Conservation (phyloP, 2,329 filamentous ascomycete genomes). For the Conoideocrella luteorostrata region DNA sequence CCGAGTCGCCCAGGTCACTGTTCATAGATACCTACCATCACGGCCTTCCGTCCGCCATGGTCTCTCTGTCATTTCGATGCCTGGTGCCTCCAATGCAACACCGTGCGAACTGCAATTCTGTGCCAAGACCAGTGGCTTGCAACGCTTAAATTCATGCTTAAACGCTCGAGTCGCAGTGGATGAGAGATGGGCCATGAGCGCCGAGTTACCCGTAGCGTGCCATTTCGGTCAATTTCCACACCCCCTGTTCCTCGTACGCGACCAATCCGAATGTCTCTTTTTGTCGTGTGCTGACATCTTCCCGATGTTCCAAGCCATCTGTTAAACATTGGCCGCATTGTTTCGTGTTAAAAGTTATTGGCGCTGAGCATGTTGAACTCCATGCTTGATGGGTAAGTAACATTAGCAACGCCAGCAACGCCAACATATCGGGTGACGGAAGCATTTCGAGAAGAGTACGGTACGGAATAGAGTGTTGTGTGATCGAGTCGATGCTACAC, state of each 20-base stretch:
- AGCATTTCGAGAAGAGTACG: no score
- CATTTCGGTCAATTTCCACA: constrained; percentile 8
- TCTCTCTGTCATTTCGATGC: neutral
- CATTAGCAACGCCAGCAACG: no score
- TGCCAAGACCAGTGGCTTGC: constrained; percentile 39
- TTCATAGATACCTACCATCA: neutral
- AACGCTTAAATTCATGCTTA: constrained; percentile 48
- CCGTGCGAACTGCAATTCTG: constrained; percentile 15
- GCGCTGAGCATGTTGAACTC: no score
- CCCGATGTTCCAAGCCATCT: neutral
- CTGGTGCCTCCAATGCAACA: no score
- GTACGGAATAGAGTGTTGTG: no score
- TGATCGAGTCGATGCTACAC: no score
- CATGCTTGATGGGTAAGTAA: no score
- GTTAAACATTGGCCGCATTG: no score
- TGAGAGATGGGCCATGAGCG: constrained; percentile 1
- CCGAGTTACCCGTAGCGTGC: constrained; percentile 16
- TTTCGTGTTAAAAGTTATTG: no score
- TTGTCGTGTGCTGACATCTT: no score
- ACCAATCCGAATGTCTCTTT: neutral
- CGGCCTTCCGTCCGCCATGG: neutral
- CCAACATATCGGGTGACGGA: no score
- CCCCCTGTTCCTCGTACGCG: neutral
- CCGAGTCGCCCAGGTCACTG: no score
- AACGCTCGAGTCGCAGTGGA: constrained; percentile 23